Percentiles rank a stretch among this genome's conserved stretches.
Evolutionary conservation across 495 filamentous ascomycete species (phyloP).

Genomic region (Xylaria castorea): DNA sequence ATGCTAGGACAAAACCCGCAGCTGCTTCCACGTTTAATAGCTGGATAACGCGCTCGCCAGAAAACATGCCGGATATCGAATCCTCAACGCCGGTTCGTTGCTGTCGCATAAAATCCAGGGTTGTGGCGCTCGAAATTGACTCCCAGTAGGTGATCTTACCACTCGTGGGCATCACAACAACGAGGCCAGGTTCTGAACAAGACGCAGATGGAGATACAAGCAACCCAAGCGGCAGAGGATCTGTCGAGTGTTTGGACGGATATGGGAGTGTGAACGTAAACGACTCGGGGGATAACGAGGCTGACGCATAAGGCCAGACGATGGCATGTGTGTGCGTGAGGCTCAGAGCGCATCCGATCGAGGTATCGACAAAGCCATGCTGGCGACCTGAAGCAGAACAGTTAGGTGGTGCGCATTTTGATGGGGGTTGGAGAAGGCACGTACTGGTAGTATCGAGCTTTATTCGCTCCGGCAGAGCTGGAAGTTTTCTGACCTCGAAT

Average conservation of each 20-base stretch:
- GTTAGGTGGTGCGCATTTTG: conserved; percentile 32
- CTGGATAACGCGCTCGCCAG: conserved; percentile 77
- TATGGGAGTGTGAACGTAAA: conserved; percentile 79
- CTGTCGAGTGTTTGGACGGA: conserved; percentile 65
- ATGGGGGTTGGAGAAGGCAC: conserved; percentile 25
- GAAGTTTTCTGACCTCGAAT: conserved; percentile 85
- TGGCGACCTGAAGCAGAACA: conserved; percentile 53
- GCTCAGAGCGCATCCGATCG: conserved; percentile 76
- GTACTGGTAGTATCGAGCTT: conserved; percentile 66
- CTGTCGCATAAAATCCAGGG: conserved; percentile 75
- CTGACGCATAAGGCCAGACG: conserved; percentile 84
- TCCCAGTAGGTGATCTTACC: conserved; percentile 96
- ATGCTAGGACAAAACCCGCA: conserved; percentile 81
- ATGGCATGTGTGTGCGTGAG: conserved; percentile 81
- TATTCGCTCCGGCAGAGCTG: conserved; percentile 77
- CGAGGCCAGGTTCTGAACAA: conserved; percentile 77
- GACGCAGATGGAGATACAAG: conserved; percentile 76
- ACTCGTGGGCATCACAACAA: conserved; percentile 80
- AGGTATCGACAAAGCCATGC: conserved; percentile 68
- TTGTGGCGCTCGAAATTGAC: conserved; percentile 81
- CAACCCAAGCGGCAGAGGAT: conserved; percentile 77
- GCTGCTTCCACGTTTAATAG: conserved; percentile 80
- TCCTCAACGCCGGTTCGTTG: conserved; percentile 79
- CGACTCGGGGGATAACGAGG: conserved; percentile 68
- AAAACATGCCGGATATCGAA: conserved; percentile 70